Evolutionary conservation across 305 asterid genomes (phyloP), one percentile per base, ranked within the genome.

Genomic region (Rubia occidens): DNA sequence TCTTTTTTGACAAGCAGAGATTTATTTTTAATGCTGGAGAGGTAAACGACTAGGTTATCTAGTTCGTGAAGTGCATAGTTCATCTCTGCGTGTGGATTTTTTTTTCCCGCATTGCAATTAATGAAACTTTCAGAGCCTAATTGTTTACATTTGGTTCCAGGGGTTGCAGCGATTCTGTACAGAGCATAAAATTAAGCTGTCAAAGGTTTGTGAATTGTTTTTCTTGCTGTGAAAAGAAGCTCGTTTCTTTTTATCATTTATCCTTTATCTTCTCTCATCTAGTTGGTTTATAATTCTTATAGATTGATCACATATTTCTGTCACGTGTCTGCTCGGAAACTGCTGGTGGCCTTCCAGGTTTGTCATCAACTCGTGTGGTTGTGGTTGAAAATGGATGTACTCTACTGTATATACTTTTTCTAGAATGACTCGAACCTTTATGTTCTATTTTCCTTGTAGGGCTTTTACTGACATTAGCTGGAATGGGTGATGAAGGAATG

Each of bases 251-350:
- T 39, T 42, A 13, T 37, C 5, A 20, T 59, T 10, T 58, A 18
- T 2, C 43, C 14, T 15, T 24, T 21, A 65, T 60, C 24, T 40
- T 58, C 29, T 45, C 24, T 44, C 70, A n/a, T 60, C 2, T 62
- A 35, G 60, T 70, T 75, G 66, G 13, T 67, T 79, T 66, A 11
- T 60, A 67, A 63, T 73, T 67, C 75, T 75, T 78, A 74, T 87
- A 93, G 98, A 88, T 93, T 75, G 98, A 93, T 88, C 97, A 93
- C 83, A 86, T 93, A 77, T 90, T 90, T 83, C 86, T 93, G 66
- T 87, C 98, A n/a, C 96, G 96, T 32, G 98, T 90, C 51, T 87
- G 96, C 85, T 88, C 98, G 20, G 97, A 90, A 87, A 93, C 98
- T 79, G 95, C 97, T 35, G 97, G 98, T 75, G 98, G 98, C 70